A percentile compares a stretch with the other conserved stretches of the same genome.
Conservation (phyloP, 208 protist genomes). For the Histomonas meleagridis region DNA sequence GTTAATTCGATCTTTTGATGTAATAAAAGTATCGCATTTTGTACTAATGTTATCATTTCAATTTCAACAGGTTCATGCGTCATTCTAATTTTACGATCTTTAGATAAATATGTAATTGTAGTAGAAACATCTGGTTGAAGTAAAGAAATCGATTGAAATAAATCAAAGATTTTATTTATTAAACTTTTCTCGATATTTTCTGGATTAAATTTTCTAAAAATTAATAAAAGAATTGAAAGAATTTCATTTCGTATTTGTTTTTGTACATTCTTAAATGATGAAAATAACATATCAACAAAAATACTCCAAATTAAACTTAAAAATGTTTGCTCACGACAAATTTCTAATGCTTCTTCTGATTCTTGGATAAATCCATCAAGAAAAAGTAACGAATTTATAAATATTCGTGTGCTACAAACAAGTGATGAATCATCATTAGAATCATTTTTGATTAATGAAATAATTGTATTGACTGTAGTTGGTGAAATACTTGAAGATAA, state of each 20-base stretch:
- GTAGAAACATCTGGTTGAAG: background rate
- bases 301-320: background rate
- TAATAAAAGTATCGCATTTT: background rate
- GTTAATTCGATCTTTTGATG: background rate
- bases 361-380: slow-evolving; percentile 1
- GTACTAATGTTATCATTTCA: background rate
- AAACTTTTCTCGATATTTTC: background rate
- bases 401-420: background rate
- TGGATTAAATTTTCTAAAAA: background rate
- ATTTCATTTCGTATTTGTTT: slow-evolving; percentile 21
- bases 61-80: slow-evolving; percentile 30
- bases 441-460: background rate
- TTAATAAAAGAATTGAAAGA: slow-evolving; percentile 17
- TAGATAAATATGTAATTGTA: background rate
- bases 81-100: background rate
- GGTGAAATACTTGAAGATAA: background rate
- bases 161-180: slow-evolving; percentile 20
- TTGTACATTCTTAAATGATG: slow-evolving; percentile 30
- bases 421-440: background rate
- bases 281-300: background rate
- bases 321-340: background rate
- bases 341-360: background rate
- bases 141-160: background rate
- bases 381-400: background rate
- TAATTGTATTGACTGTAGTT: background rate